Base-by-base conservation (phyloP, 2,329 filamentous ascomycete genomes). In the Penicillium brasilianum region DNA sequence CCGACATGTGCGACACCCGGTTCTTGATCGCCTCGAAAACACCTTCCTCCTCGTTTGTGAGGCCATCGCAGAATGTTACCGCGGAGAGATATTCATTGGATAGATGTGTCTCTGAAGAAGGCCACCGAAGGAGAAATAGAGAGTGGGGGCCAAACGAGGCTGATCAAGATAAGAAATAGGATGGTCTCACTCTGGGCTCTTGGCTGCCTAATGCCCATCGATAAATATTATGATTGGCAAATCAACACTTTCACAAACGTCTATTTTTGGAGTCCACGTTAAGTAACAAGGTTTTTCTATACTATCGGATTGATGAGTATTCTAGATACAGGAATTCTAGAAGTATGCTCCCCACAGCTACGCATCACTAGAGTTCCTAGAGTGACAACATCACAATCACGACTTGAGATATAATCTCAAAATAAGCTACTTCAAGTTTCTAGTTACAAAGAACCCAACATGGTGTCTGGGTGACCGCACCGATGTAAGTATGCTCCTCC, bases 1-100 rank as follows among this genome's bases (percentile, higher is more conserved):
- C 59, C 59, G 59, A 36, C 59, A 61, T 49, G 59, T 57, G 6
- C 50, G 59, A 25, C 59, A 61, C 16, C 59, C 59, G 1, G 39
- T 57, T 34, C 34, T 51, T 25, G 54, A 61, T 25, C 55, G 55
- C 11, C 16, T 54, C 14, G 49, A 14, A 11, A 61, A 61, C 9
- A 41, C 54, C 32, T 43, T 57, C 49, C 32, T 57, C 41, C 54
- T 57, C 43, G 49, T 56, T 32, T 39, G 20, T 28, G 11, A 44
- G 20, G 14, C 18, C 41, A 20, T 44, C 3, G 16, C 9, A 44
- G n/a, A 9, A 25, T 9, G 10, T 44, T 22, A 6, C 3, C 7
- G 16, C 8, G 16, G 16, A 39, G 4, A n/a, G 37, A 14, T 2
- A n/a, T 14, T 39, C 37, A 18, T 8, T 11, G 4, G 37, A 41